Evolutionary conservation across 495 filamentous ascomycete genomes (phyloP).

Genomic region (Penicillium coffeae): DNA sequence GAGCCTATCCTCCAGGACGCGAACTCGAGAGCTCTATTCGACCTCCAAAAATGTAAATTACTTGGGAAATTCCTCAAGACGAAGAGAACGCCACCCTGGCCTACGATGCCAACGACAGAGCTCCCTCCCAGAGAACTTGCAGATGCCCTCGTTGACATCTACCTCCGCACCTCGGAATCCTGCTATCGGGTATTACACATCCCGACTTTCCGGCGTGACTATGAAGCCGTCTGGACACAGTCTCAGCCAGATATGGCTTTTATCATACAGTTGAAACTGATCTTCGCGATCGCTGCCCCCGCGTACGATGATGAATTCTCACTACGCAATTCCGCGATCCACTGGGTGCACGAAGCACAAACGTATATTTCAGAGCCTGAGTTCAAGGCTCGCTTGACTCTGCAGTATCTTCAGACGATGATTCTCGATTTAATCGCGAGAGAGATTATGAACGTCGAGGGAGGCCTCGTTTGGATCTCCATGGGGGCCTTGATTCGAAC

Average conservation of each 20-base stretch:
- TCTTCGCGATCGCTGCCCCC: conserved; percentile 48
- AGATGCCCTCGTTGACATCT: conserved; percentile 32
- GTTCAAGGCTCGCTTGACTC: conserved; percentile 43
- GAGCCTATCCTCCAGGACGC: conserved; percentile 37
- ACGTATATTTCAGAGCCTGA: conserved; percentile 49
- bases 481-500: conserved; percentile 51
- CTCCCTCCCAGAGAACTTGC: conserved; percentile 47
- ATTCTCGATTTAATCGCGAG: conserved; percentile 48
- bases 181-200: conserved; percentile 56
- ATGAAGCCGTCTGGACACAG: conserved; percentile 27
- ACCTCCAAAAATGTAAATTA: conserved; percentile 43
- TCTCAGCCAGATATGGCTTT: conserved; percentile 20
- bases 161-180: conserved; percentile 40
- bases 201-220: conserved; percentile 49
- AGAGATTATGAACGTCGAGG: conserved; percentile 42
- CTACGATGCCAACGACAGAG: conserved; percentile 22
- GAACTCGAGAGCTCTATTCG: conserved; percentile 24
- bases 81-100: conserved; percentile 38
- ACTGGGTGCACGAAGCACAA: conserved; percentile 52
- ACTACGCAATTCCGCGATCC: conserved; percentile 33
- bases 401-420: conserved; percentile 44
- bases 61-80: conserved; percentile 45
- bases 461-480: conserved; percentile 53
- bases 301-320: conserved; percentile 30
- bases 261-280: conserved; percentile 48